Percentiles rank a stretch among this genome's conserved stretches.
phyloP scores from a whole-genome alignment of 257 asterid species.

The Nicotiana sylvestris region DNA sequence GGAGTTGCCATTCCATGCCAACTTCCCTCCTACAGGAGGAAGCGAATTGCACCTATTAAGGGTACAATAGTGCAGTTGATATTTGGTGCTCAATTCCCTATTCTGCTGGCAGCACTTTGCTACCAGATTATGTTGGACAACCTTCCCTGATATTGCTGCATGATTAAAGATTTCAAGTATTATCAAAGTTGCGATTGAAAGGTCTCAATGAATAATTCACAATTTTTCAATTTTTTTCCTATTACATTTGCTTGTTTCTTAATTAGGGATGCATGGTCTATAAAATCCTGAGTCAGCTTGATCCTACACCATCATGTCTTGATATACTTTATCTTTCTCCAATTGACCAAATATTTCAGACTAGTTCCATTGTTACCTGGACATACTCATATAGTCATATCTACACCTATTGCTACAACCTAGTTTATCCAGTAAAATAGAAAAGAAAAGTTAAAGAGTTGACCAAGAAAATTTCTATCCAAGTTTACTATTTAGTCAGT shows the following conservation, averaged over 20 bases:
- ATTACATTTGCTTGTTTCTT: background rate
- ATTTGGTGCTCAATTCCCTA: conserved; percentile 68
- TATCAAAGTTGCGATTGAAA: conserved; percentile 35
- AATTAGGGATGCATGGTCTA: background rate
- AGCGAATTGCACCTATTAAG: conserved; percentile 58
- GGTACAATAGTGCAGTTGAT: conserved; percentile 54
- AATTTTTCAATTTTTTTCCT: background rate
- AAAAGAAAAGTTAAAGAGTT: background rate
- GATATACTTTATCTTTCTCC: background rate
- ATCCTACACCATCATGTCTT: background rate
- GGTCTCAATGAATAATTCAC: conserved; percentile 27
- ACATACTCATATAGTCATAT: background rate
- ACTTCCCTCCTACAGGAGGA: conserved; percentile 56
- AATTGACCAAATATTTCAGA: background rate
- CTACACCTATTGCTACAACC: background rate
- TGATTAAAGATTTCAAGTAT: conserved; percentile 51
- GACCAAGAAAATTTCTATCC: background rate
- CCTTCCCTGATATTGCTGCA: conserved; percentile 98
- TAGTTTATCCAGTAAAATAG: background rate
- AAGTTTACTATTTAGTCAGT: background rate
- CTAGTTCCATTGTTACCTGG: background rate
- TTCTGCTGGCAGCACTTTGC: conserved; percentile 96
- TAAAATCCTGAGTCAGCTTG: conserved; percentile 13
- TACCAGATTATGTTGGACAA: conserved; percentile 83
- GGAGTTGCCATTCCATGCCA: conserved; percentile 76